Conservation (phyloP, 2,329 filamentous ascomycete genomes). For the Colletotrichum sublineola region DNA sequence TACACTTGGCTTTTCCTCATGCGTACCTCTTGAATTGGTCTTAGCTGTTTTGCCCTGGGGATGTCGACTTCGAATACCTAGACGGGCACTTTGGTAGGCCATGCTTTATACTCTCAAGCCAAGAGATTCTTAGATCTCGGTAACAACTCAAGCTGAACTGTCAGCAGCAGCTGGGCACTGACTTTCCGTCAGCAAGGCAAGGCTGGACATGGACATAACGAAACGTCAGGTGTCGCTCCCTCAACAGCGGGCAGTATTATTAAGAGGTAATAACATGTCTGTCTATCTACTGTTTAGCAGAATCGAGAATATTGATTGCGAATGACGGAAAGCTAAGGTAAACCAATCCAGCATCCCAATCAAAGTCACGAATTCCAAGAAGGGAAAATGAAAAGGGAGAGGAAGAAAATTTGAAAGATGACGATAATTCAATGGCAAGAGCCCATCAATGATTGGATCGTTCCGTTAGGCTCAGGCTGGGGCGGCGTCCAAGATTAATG, state of each 20-base stretch:
- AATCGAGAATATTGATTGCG: neutral
- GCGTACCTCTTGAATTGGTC: neutral
- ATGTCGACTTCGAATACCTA: neutral
- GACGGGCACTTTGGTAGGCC: neutral
- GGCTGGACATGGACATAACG: neutral
- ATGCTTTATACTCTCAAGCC: neutral
- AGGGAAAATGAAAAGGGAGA: neutral
- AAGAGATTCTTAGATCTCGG: neutral
- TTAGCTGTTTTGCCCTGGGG: neutral
- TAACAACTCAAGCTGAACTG: neutral
- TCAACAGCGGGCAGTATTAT: neutral
- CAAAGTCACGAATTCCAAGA: neutral
- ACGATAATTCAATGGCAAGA: neutral
- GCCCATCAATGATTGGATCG: neutral
- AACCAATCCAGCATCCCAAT: neutral
- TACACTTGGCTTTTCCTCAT: conserved; percentile 19
- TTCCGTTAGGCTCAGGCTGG: neutral
- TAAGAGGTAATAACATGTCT: neutral
- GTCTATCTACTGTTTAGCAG: neutral
- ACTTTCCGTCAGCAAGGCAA: neutral
- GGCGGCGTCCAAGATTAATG: neutral
- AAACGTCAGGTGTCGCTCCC: neutral
- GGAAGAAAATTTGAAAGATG: neutral
- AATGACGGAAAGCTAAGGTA: neutral
- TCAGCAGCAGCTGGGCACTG: neutral